Evolutionary conservation across 139 green algal genomes (phyloP).

Genomic region (Chlamydomonas schloesseri): DNA sequence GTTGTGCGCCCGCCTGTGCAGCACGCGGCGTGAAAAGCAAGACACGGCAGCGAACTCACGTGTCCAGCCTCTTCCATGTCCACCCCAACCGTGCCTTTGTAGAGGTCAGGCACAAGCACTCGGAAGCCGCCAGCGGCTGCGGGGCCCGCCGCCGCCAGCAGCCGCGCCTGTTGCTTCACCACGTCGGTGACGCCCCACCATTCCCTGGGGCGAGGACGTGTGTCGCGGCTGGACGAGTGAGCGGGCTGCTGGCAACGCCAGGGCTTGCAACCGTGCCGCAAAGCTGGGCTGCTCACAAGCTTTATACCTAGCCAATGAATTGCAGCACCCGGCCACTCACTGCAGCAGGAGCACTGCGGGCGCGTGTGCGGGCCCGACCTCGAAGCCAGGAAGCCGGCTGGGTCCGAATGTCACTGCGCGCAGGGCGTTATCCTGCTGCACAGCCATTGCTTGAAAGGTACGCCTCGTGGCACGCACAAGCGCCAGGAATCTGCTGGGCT

Average conservation of each 20-base stretch:
- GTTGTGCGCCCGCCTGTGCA: too few species aligned
- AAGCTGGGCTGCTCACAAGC: too few species aligned
- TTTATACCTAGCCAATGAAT: too few species aligned
- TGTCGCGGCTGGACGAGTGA: background rate
- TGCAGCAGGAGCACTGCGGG: conserved; percentile 57
- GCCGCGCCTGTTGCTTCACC: conserved; percentile 59
- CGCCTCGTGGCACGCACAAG: too few species aligned
- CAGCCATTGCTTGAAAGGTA: too few species aligned
- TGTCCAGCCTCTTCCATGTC: conserved; percentile 77
- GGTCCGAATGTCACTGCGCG: conserved; percentile 1
- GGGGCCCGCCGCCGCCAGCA: conserved; percentile 21
- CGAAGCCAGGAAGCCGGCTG: conserved; percentile 46
- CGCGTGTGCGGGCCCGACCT: conserved; percentile 20
- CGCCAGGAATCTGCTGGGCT: too few species aligned
- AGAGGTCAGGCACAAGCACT: conserved; percentile 75
- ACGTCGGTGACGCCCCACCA: conserved; percentile 67
- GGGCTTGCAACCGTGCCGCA: background rate
- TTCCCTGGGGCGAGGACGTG: conserved; percentile 42
- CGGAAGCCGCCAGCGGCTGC: too few species aligned
- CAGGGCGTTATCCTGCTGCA: too few species aligned
- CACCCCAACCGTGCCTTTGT: conserved; percentile 81
- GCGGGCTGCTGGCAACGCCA: background rate
- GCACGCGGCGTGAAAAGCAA: too few species aligned
- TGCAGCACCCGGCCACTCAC: conserved; percentile 40
- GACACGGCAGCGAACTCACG: too few species aligned